phyloP scores from a whole-genome alignment of 108 stramenopile genomes.

The Mediolabrus comicus region DNA sequence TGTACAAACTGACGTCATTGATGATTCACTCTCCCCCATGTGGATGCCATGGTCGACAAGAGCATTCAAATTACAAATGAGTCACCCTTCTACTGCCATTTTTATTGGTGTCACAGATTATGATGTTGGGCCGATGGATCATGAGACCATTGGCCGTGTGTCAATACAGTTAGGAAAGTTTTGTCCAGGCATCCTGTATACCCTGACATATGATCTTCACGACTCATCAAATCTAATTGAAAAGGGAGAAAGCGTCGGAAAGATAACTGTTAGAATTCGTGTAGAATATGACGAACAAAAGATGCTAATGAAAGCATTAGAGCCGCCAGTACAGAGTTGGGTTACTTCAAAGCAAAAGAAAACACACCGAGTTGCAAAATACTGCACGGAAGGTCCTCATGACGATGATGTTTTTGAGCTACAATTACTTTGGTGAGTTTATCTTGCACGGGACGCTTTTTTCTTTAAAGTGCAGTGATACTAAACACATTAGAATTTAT shows the following conservation, averaged over 20 bases:
- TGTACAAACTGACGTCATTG: slow-evolving; percentile 60
- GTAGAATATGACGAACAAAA: slow-evolving; percentile 56
- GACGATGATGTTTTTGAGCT: slow-evolving; percentile 55
- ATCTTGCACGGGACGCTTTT: no score
- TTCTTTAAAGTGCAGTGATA: no score
- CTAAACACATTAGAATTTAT: no score
- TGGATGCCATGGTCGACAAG: slow-evolving; percentile 78
- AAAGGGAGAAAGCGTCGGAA: slow-evolving; percentile 48
- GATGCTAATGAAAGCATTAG: slow-evolving; percentile 35
- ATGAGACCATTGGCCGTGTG: slow-evolving; percentile 64
- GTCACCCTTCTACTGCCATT: slow-evolving; percentile 56
- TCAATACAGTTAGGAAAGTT: slow-evolving; percentile 59
- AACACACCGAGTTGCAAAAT: slow-evolving; percentile 58
- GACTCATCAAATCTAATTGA: slow-evolving; percentile 58
- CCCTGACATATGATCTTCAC: slow-evolving; percentile 57
- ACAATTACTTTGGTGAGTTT: not conserved
- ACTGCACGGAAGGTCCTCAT: slow-evolving; percentile 41
- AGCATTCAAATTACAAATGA: slow-evolving; percentile 63
- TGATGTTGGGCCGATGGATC: slow-evolving; percentile 49
- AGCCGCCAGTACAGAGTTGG: slow-evolving; percentile 5
- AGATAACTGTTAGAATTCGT: slow-evolving; percentile 64
- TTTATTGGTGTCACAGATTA: slow-evolving; percentile 68
- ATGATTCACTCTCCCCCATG: slow-evolving; percentile 62
- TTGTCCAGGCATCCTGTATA: slow-evolving; percentile 55
- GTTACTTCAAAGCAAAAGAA: slow-evolving; percentile 65